Evolutionary conservation across 352 stramenopile genomes (phyloP), one percentile per base, ranked within the genome.

Genomic region (Phytophthora idaei): DNA sequence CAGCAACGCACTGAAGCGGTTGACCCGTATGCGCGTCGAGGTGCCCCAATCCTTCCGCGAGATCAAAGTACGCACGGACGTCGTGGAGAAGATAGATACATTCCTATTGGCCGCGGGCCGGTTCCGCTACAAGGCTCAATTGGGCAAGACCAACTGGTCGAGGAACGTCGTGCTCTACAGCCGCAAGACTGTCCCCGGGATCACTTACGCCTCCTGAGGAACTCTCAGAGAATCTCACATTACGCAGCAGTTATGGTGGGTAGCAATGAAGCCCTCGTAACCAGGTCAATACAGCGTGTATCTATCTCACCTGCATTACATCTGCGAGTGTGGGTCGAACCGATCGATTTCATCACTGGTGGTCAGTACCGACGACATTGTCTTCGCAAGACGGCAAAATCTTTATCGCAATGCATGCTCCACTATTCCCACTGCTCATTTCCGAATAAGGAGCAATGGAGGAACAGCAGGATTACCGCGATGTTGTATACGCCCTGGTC

Each of bases 101-200:
- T 90, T 92, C 55, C 57, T 93, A 21, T 69, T 88, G 28, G 73
- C 73, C 11, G 67, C 71, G 14, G 81, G 81, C 7, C 80, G 79
- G 15, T 95, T 93, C 63, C 80, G 69, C 36, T 82, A 76, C 70
- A 90, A 83, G 55, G 77, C 75, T 2, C 58, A 76, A 21, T 67
- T 95, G 7, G 87, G 87, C 32, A 92, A 90, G 58, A 95, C 87
- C 14, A 93, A 95, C 59, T 95, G 87, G 87, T 92, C 80, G 4
- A 76, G 87, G 9, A 81, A 78, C 2, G 80, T 95, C 14, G 60
- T 81, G 49, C 75, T 95, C 12, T 95, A 91, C 62, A 95, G 87
- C 57, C 76, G 82, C 58, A 61, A 64, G 27, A 70, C 73, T 17
- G 76, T 89, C 41, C 45, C 67, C 31, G 83, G 80, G 14, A 79